Evolutionary conservation across 2,329 filamentous ascomycete genomes (phyloP).

Genomic region (Cordyceps cateniannulata): DNA sequence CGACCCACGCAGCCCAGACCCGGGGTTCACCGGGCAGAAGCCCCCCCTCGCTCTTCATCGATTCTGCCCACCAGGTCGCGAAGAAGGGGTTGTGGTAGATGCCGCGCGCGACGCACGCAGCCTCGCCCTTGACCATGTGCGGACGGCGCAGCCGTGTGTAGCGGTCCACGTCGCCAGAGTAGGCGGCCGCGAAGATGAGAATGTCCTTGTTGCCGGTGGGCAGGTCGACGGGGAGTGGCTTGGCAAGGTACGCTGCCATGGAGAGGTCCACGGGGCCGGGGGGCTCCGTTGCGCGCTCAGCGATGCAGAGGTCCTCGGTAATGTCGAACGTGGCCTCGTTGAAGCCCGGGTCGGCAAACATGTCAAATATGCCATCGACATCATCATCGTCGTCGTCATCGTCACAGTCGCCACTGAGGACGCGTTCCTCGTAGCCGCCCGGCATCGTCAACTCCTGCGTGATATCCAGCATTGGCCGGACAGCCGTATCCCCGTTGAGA

Average conservation of each 20-base stretch:
- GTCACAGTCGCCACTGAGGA: not conserved
- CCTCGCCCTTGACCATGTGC: not conserved
- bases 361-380: not conserved
- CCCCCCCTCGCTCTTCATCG: not conserved
- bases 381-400: not conserved
- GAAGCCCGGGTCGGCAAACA: not conserved
- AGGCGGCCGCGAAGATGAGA: conserved; percentile 31
- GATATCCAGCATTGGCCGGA: not conserved
- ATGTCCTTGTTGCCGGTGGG: conserved; percentile 31
- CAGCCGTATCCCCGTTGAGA: not conserved
- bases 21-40: not conserved
- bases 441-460: not conserved
- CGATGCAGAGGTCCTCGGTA: conserved; percentile 12
- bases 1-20: not conserved
- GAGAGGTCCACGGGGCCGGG: not conserved
- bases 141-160: conserved; percentile 30
- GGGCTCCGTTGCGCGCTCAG: not conserved
- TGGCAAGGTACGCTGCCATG: not conserved
- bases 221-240: conserved; percentile 30
- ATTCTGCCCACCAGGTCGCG: not conserved
- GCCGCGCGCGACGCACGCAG: not conserved
- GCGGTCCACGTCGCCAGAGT: conserved; percentile 32
- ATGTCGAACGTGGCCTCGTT: conserved; percentile 8
- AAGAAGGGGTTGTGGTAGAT: not conserved
- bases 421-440: not conserved